Percentiles rank a stretch among this genome's conserved stretches.
phyloP scores from a whole-genome alignment of 495 filamentous ascomycete genomes.

The Penicillium macrosclerotiorum region DNA sequence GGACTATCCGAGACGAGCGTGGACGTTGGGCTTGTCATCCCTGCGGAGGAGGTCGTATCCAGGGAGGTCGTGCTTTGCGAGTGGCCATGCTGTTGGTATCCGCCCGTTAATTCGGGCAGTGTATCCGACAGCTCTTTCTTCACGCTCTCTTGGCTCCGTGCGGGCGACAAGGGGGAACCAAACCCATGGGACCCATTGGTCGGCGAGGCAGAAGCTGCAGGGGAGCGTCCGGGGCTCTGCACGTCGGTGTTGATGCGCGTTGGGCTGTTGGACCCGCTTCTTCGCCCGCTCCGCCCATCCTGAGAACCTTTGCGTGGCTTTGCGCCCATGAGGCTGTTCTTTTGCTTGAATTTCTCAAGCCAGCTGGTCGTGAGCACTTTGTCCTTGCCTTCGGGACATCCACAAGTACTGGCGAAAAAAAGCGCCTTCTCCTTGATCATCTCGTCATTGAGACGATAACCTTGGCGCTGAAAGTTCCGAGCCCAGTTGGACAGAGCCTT shows the following conservation, averaged over 20 bases:
- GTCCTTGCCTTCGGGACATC: conserved; percentile 70
- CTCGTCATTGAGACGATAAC: conserved; percentile 72
- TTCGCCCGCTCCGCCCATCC: conserved; percentile 40
- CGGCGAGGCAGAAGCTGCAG: conserved; percentile 70
- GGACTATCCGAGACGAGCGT: conserved; percentile 77
- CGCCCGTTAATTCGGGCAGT: conserved; percentile 48
- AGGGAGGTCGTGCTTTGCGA: conserved; percentile 58
- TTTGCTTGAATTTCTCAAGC: conserved; percentile 97
- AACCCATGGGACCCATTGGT: conserved; percentile 41
- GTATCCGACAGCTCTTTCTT: conserved; percentile 50
- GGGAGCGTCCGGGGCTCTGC: conserved; percentile 73
- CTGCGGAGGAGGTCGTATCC: conserved; percentile 61
- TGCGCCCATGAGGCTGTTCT: conserved; percentile 71
- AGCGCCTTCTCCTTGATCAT: conserved; percentile 85
- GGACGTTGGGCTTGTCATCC: conserved; percentile 79
- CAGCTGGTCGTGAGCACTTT: conserved; percentile 74
- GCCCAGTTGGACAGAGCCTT: conserved; percentile 90
- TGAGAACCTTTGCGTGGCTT: conserved; percentile 67
- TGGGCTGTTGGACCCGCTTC: conserved; percentile 50
- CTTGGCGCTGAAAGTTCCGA: conserved; percentile 74
- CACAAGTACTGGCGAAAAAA: conserved; percentile 78
- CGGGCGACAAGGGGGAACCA: conserved; percentile 64
- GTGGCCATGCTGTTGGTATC: conserved; percentile 57
- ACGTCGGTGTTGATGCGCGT: conserved; percentile 47
- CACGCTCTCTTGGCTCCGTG: conserved; percentile 65